Evolutionary conservation across 495 filamentous ascomycete genomes (phyloP), one percentile per base, ranked within the genome.

Genomic region (Neurospora sublineolata): DNA sequence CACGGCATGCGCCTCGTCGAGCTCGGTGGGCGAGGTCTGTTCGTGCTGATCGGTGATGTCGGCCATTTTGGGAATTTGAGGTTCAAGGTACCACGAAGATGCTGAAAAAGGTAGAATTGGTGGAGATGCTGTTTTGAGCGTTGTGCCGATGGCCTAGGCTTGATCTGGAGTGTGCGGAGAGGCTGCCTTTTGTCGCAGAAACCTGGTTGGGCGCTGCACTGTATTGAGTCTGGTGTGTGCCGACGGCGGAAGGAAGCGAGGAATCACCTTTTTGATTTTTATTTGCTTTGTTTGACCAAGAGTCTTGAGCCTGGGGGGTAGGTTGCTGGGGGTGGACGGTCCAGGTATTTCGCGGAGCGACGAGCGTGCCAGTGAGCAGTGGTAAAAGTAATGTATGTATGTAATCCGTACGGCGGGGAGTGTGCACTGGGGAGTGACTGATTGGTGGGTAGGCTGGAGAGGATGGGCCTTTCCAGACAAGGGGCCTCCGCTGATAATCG

Each of bases 11-110:
- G 86, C 79, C 52, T 91, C 89, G 80, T 89, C 85, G 73, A 88
- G 87, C 72, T 87, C 86, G 73, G 86, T 85, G 70, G 88, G 84
- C 71, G 86, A 85, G 46, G 82, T 86, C 78, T 87, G 84, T 73
- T 88, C 85, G 83, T 87, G 85, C 75, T 86, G 86, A 74, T 88
- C 86, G 73, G 86, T 87, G 82, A 88, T 87, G 82, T 88, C 86
- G 83, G 86, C 86, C 86, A 88, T 88, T 82, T 69, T 64, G 52
- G 52, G 52, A 64, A 64, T 81, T 76, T 77, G 76, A 70, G 74
- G 72, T 76, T 80, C 77, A 73, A 79, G 79, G 84, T 85, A 84
- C 83, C 81, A 85, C 84, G 80, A 64, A 84, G 78, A 72, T 73
- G 73, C 77, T 64, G 71, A 79, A 79, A 78, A 78, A 76, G 79